Base-by-base conservation (phyloP, 139 green algal genomes). In the Tetratostichococcus sp. region DNA sequence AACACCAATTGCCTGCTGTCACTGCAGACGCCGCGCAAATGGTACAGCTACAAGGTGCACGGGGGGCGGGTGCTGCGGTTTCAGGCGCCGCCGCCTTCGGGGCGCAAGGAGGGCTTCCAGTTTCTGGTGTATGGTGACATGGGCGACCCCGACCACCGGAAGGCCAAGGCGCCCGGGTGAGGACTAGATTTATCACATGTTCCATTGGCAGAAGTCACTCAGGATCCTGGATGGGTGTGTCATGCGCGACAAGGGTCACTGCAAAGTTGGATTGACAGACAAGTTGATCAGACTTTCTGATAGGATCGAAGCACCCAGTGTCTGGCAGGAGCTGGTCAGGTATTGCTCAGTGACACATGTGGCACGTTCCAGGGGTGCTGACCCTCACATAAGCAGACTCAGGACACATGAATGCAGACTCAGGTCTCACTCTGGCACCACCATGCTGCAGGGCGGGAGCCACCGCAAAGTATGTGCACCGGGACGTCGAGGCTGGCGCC, bases 81-180 rank as follows among this genome's bases (percentile, higher is more conserved):
- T 78, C 78, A 28, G 0, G 80, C 83, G 1, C 42, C 76, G 0
- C 78, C 77, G 8, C 32, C 34, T 0, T 31, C 72, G 4, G 72
- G 67, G 33, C 77, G 81, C 2, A 34, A 76, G 32, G 35, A 50
- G 25, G 65, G n/a, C 69, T 85, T 93, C 65, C 83, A 71, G 39
- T 93, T 95, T 72, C 66, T 93, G 0, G 86, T 85, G 1, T 94
- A 87, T 69, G 91, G 89, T 0, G 91, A 95, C 80, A 91, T 93
- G 87, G 90, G 90, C 0, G 83, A 92, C 58, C 57, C 72, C 0
- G 21, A 77, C 4, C 68, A 87, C 70, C 35, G 57, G 3, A n/a
- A 57, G 11, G 80, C 75, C 68, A 91, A 91, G 65, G 85, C 77
- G 14, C 84, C 84, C 30, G 81, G 84, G 80, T 85, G 35, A 22